Base-by-base conservation (phyloP, 2,329 filamentous ascomycete species). In the Parastagonospora avenae region DNA sequence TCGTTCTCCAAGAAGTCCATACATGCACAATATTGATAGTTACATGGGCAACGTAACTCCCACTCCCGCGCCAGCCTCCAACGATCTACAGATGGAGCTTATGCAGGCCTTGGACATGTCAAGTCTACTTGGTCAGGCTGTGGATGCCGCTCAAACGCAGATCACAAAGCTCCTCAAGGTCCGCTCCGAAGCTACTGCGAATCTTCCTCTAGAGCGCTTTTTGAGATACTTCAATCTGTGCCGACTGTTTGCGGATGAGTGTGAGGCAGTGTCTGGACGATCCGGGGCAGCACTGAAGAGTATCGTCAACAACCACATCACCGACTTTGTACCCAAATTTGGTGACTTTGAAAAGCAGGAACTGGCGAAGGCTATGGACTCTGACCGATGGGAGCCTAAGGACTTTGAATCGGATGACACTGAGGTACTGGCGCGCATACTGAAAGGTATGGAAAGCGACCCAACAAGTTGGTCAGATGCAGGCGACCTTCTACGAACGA, bases 191-290 rank as follows among this genome's bases (percentile, higher is more conserved):
- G 88, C 92, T 67, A 88, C 85, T 39, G 82, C 85, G 2, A 82
- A 83, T 27, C 76, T 93, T 8, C 83, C 88, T 1, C 79, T 91
- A 2, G 77, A 84, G 40, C 81, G 84, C 60, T 95, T 95, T 71
- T 75, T 94, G 37, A 84, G 91, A 32, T 94, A 94, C 71, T 92
- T 93, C 63, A 90, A 85, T 1, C 80, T 95, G 30, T 94, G 93
- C 64, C 79, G 91, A 7, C 84, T 91, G 48, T 94, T 95, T 71
- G 88, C 89, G 40, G 91, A 92, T 54, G 91, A 95, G 70, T 94
- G 91, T 66, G 91, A 95, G 72, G 88, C 89, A 12, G 86, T 94
- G 15, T 93, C 89, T 16, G 90, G 91, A 0, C 83, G 89, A 49
- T 89, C 89, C 52, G 89, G 90, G 8, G 87, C 86, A 2, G 80